Evolutionary conservation across 148 eudicot species (phyloP).

Genomic region (Fagopyrum homotropicum): DNA sequence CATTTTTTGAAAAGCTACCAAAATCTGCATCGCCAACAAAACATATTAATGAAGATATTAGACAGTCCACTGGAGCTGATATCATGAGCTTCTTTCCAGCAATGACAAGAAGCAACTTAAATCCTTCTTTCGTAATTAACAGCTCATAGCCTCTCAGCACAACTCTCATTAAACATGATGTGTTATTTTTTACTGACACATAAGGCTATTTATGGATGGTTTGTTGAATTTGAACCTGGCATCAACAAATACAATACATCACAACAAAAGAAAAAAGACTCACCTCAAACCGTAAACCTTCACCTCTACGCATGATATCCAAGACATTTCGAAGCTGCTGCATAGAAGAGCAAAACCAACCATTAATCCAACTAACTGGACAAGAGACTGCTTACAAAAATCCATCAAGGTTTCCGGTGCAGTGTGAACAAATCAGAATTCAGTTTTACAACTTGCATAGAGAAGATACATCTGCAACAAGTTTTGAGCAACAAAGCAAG

Average conservation of each 20-base stretch:
- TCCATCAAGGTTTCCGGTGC: background rate
- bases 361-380: background rate
- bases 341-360: background rate
- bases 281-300: conserved; percentile 77
- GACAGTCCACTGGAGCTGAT: too few relatives aligned
- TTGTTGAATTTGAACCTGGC: background rate
- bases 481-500: background rate
- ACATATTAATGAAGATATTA: too few relatives aligned
- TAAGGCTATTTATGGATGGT: background rate
- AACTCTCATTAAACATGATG: too few relatives aligned
- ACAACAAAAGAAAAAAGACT: conserved; percentile 19
- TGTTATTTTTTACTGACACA: background rate
- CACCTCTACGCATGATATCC: conserved; percentile 87
- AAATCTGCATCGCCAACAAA: background rate
- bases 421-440: background rate
- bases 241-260: background rate
- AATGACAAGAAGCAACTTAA: too few relatives aligned
- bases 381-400: background rate
- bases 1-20: too few relatives aligned
- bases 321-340: conserved; percentile 71
- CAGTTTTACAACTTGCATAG: background rate
- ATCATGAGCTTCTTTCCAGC: too few relatives aligned
- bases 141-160: too few relatives aligned
- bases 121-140: too few relatives aligned
- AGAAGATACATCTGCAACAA: background rate